Percentiles rank a stretch among this genome's conserved stretches.
phyloP scores from a whole-genome alignment of 2,329 filamentous ascomycete species.

The Lizonia empirigonia region DNA sequence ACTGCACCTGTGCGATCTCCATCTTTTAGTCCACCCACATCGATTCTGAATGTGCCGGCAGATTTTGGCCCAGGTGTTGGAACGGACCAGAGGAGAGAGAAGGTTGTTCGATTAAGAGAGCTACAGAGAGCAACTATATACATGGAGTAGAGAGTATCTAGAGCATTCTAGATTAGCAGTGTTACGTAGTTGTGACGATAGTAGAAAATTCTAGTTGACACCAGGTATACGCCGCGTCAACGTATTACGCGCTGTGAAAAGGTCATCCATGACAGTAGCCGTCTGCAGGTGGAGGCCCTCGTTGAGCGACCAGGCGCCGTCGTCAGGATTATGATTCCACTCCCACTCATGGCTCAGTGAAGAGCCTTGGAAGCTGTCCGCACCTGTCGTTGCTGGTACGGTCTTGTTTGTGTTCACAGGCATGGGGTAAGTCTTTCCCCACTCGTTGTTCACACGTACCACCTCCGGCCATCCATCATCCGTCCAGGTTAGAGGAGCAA shows the following conservation, averaged over 20 bases:
- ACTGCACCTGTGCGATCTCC: slow-evolving; percentile 61
- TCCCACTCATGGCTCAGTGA: slow-evolving; percentile 59
- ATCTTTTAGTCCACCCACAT: slow-evolving; percentile 56
- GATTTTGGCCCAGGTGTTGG: slow-evolving; percentile 51
- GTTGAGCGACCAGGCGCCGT: slow-evolving; percentile 52
- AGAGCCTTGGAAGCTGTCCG: slow-evolving; percentile 54
- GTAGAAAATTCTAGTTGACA: too few species aligned
- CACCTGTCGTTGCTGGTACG: slow-evolving; percentile 45
- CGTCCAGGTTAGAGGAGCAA: slow-evolving; percentile 61
- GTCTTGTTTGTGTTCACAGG: slow-evolving; percentile 40
- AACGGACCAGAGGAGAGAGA: too few species aligned
- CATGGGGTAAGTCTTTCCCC: slow-evolving; percentile 54
- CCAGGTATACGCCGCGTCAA: slow-evolving; percentile 51
- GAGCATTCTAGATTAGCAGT: too few species aligned
- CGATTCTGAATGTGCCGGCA: slow-evolving; percentile 57
- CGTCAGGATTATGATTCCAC: slow-evolving; percentile 68
- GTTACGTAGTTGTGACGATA: too few species aligned
- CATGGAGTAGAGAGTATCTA: too few species aligned
- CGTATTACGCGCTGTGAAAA: slow-evolving; percentile 53
- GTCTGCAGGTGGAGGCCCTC: slow-evolving; percentile 56
- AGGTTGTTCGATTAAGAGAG: too few species aligned
- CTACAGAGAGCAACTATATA: too few species aligned
- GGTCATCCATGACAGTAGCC: slow-evolving; percentile 59
- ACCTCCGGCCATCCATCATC: slow-evolving; percentile 59
- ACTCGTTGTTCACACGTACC: slow-evolving; percentile 52